A percentile compares a stretch with the other conserved stretches of the same genome.
These are phyloP conservation scores for Triangularia verruculosa DNA, from an alignment of 2,329 filamentous ascomycete species.

Conservation along the genomic window DNA sequence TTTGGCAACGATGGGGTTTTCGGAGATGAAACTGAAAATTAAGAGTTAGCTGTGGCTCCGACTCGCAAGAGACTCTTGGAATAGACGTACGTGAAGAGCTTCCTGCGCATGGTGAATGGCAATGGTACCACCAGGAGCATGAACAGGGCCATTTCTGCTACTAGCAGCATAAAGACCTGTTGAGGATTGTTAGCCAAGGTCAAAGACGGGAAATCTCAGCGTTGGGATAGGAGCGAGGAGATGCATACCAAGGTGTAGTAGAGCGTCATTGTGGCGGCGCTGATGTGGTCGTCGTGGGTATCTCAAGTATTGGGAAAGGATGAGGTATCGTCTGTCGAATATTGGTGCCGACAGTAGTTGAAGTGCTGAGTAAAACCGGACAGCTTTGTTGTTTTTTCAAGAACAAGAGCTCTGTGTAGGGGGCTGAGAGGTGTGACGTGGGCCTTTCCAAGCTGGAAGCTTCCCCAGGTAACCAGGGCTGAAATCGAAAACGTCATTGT, in stretches of 20 bases:
- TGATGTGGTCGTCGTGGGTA: background rate
- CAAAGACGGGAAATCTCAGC: background rate
- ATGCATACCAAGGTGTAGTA: constrained; percentile 53
- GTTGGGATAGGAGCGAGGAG: background rate
- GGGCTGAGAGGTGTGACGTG: constrained; percentile 26
- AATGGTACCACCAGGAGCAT: constrained; percentile 79
- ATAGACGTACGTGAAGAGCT: constrained; percentile 66
- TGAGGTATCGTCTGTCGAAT: background rate
- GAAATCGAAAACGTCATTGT: constrained; percentile 29
- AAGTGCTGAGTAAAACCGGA: background rate
- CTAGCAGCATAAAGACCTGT: constrained; percentile 80
- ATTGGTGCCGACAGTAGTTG: background rate
- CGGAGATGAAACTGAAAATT: constrained; percentile 77
- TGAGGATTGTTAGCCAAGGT: background rate
- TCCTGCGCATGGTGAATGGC: constrained; percentile 80
- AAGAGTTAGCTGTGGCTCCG: background rate
- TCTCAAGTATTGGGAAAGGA: background rate
- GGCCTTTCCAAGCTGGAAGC: constrained; percentile 19
- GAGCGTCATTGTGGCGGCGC: constrained; percentile 51
- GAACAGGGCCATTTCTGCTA: constrained; percentile 81
- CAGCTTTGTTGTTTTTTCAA: background rate
- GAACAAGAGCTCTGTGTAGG: constrained; percentile 3
- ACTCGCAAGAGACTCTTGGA: background rate
- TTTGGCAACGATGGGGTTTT: constrained; percentile 80
- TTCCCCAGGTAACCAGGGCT: constrained; percentile 10